Base-by-base conservation (phyloP, 495 filamentous ascomycete species). In the Neurospora cerealis region DNA sequence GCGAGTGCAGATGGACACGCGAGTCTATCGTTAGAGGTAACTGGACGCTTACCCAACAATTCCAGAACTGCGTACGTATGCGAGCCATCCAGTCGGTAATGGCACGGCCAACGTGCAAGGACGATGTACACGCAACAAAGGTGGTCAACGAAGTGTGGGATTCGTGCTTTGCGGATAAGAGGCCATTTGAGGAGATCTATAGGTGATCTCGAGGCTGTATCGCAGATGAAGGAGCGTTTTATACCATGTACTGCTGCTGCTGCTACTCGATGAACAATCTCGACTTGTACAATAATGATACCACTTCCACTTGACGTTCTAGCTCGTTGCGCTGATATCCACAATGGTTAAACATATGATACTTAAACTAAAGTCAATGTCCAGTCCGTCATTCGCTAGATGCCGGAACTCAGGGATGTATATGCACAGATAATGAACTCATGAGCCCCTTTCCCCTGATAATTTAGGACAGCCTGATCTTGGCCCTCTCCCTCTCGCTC, bases 121-220 rank as follows among this genome's bases (percentile, higher is more conserved):
- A 97, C 81, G 93, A 97, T 78, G 90, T 89, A 32, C 92, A 98
- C 75, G 96, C 96, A 10, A 87, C 88, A 48, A 93, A 91, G 82
- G 90, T 96, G 44, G 93, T 99, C 70, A 96, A 97, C 82, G 91
- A 97, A 82, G 96, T 98, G 37, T 99, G 95, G 93, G 94, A 97
- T 76, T 97, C 94, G 76, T 98, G 96, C 82, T 98, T 97, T 79
- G 83, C 88, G 41, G 96, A 99, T 81, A 98, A 94, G 4, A 85
- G 96, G 75, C 96, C 96, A 11, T 99, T 99, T 82, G 93, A 98
- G 82, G 94, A 97, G 78, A 94, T 99, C 40, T 99, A 97, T 81
- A 89, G 93, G 84, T 99, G 82, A 91, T 37, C 42, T 19, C 0
- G 54, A 34, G 54, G 28, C 6, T 34, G 28, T 62, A 34, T 34